Base-by-base conservation (phyloP, 805 yeast genomes). In the Yamadazyma ubonensis region DNA sequence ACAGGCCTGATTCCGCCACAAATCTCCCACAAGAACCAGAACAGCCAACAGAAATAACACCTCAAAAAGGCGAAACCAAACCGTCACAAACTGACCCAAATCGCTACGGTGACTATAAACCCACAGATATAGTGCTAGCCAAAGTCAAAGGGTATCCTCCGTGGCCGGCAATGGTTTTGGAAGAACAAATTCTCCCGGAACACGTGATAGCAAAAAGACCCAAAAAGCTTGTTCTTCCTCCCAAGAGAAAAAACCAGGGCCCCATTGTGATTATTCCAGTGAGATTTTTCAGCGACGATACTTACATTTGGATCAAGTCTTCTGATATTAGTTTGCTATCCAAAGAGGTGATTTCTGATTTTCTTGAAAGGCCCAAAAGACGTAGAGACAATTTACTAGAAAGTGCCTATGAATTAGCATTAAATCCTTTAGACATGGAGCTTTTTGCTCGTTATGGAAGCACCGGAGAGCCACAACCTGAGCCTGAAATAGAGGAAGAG, bases 121-220 rank as follows among this genome's bases (percentile, higher is more conserved):
- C 39, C 10, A 36, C 39, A 9, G 33, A 34, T 20, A 39, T 47
- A 6, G 65, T 87, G 0, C 68, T 87, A 17, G 93, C 93, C 6
- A 87, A 87, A 59, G 79, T 87, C 34, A 87, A 86, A 54, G 95
- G 95, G 6, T 87, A 80, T 55, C 86, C 95, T 2, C 83, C 90
- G 29, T 87, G 96, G 96, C 96, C 96, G 0, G 89, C 90, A 2
- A 81, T 86, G 79, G 79, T 86, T 3, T 73, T 86, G 3, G 82
- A 81, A 1, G 75, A 67, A 43, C 70, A 72, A 12, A 59, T 76
- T 6, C 67, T 86, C 5, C 93, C 95, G 0, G 75, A 65, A 15
- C 65, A 71, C 49, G 76, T 86, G 20, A 48, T 62, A 18, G 57
- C 61, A 12, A 72, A 69, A 44, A 74, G 70, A 42, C 86, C 87